phyloP scores from a whole-genome alignment of 1,284 basidiomycete species.

The Quambalaria eucalypti region DNA sequence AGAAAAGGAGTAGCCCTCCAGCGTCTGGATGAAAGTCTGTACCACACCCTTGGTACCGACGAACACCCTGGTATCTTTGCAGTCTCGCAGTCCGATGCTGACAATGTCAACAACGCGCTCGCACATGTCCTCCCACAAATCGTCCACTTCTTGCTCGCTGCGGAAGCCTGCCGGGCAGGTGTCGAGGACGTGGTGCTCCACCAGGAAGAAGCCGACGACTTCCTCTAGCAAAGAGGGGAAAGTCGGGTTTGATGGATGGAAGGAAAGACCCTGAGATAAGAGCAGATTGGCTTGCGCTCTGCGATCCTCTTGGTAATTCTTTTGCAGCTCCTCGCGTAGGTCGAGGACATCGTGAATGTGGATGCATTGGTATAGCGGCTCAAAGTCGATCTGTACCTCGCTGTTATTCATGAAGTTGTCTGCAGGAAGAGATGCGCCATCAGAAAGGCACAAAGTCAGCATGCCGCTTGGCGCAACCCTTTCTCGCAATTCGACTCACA shows the following conservation, averaged over 20 bases:
- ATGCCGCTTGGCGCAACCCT: not conserved
- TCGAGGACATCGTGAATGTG: conserved; percentile 92
- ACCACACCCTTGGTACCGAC: conserved; percentile 75
- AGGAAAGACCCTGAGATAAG: conserved; percentile 57
- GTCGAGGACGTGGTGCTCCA: conserved; percentile 83
- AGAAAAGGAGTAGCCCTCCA: conserved; percentile 74
- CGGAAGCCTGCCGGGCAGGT: conserved; percentile 69
- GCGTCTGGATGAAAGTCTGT: conserved; percentile 78
- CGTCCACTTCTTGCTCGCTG: conserved; percentile 80
- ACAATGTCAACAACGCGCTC: conserved; percentile 68
- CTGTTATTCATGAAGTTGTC: conserved; percentile 88
- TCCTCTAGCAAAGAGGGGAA: conserved; percentile 56
- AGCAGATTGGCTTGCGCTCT: conserved; percentile 95
- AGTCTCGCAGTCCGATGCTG: conserved; percentile 62
- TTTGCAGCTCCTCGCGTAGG: conserved; percentile 75
- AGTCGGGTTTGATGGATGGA: conserved; percentile 40
- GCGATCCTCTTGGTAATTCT: conserved; percentile 88
- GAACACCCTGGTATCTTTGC: conserved; percentile 74
- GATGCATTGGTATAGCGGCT: conserved; percentile 89
- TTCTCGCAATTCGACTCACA: conserved; percentile 54
- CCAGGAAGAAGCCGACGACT: conserved; percentile 97
- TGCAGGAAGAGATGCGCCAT: conserved; percentile 48
- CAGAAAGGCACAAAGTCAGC: not conserved
- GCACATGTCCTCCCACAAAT: conserved; percentile 88
- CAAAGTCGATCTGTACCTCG: conserved; percentile 78